Base-by-base conservation (phyloP, 352 stramenopile species). In the Phytophthora constricta region DNA sequence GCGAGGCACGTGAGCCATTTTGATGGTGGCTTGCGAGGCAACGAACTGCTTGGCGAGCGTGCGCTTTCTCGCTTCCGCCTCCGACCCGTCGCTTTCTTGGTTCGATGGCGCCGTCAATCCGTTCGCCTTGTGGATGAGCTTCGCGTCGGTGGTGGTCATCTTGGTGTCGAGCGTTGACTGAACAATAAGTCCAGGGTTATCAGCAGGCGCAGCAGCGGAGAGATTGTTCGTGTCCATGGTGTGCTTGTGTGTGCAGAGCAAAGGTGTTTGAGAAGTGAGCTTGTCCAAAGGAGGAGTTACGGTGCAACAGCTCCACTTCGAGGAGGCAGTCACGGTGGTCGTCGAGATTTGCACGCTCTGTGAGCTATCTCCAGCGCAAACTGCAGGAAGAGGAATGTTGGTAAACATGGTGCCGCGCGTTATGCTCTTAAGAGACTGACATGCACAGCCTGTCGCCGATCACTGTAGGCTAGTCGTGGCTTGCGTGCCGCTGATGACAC, bases 1-100 rank as follows among this genome's bases (percentile, higher is more conserved):
- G 20, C 56, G 56, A 5, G 45, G 45, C 19, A 34, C 25, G 19
- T 17, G 22, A 13, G 33, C 20, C 58, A 68, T 61, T n/a, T 45
- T 22, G 33, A 46, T 25, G 39, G 37, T 51, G 45, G 60, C 51
- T 46, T 57, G 60, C 0, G 60, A 68, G 10, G 51, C 51, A 16
- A 62, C 10, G 20, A 52, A 68, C 26, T 68, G 60, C 22, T 62
- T 56, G 13, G 42, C 60, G n/a, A 56, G 26, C 25, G 45, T 42
- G n/a, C 49, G 28, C 17, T 62, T 68, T 33, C 31, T 57, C 42
- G 39, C 50, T 13, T 41, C 31, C 14, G 57, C 43, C 17, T 17
- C 33, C 19, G 28, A 60, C 14, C 11, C 56, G 14, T 56, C 31
- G 16, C 13, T 56, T 5, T 55, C 25, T 45, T 61, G 42, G 31